Conservation (phyloP, 192 early-diverging fungal species). For the Bifiguratus adelaidae region DNA sequence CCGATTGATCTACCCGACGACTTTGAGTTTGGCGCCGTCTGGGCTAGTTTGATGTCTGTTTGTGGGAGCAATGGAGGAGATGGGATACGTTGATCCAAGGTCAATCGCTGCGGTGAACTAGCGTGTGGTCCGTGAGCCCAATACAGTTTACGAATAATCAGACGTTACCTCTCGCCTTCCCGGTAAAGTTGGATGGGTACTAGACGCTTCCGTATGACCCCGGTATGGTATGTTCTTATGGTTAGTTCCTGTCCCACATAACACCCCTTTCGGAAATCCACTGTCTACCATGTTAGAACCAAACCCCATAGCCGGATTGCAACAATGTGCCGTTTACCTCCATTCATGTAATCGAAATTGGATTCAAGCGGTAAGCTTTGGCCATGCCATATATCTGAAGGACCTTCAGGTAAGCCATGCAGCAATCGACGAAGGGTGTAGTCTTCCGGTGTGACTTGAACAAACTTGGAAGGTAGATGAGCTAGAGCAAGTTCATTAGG, state of each 20-base stretch:
- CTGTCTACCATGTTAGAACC: slow-evolving; percentile 21
- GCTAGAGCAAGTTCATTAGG: too few relatives aligned
- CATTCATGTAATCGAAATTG: slow-evolving; percentile 87
- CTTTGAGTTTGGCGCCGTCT: too few relatives aligned
- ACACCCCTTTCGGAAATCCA: slow-evolving; percentile 96
- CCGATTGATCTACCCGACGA: slow-evolving; percentile 60
- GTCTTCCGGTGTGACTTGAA: slow-evolving; percentile 31
- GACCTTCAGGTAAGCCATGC: slow-evolving; percentile 85
- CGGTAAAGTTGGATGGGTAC: slow-evolving; percentile 64
- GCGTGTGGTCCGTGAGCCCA: slow-evolving; percentile 5
- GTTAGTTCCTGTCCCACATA: slow-evolving; percentile 98
- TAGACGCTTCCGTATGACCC: slow-evolving; percentile 86
- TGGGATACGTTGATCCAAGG: neutral
- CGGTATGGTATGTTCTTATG: slow-evolving; percentile 91
- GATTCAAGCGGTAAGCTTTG: slow-evolving; percentile 77
- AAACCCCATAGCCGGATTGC: neutral
- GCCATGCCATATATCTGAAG: slow-evolving; percentile 62
- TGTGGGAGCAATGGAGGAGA: slow-evolving; percentile 9
- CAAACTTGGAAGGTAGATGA: slow-evolving; percentile 21
- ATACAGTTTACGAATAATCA: slow-evolving; percentile 1
- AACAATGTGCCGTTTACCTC: slow-evolving; percentile 38
- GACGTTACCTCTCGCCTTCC: slow-evolving; percentile 30
- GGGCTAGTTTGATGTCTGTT: slow-evolving; percentile 16
- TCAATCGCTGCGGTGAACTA: slow-evolving; percentile 24
- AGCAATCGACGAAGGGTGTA: slow-evolving; percentile 74